Percentiles rank a stretch among this genome's conserved stretches.
phyloP scores from a whole-genome alignment of 2,329 filamentous ascomycete species.

The Fusarium circinatum region DNA sequence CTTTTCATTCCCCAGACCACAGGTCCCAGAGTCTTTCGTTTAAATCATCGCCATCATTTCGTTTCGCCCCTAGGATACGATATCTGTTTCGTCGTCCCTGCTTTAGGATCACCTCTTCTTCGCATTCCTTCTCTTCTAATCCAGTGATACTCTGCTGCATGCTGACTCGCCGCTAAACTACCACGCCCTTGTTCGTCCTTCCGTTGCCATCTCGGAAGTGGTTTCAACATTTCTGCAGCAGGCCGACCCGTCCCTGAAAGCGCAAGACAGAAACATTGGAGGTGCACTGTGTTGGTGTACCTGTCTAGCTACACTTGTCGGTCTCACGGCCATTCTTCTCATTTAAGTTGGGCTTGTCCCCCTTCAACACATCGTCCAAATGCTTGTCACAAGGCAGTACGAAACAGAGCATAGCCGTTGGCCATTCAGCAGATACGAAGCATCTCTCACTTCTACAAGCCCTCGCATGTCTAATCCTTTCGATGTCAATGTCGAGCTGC shows the following conservation, averaged over 20 bases:
- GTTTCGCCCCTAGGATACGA: not conserved
- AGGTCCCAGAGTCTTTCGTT: constrained; percentile 9
- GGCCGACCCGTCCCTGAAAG: constrained; percentile 27
- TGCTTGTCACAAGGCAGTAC: constrained; percentile 66
- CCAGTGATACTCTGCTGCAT: constrained; percentile 17
- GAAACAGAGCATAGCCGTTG: constrained; percentile 66
- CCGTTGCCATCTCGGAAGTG: constrained; percentile 32
- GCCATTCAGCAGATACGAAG: constrained; percentile 64
- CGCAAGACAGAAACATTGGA: constrained; percentile 21
- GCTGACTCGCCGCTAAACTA: constrained; percentile 4
- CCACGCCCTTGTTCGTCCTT: constrained; percentile 14
- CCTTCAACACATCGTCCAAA: constrained; percentile 31
- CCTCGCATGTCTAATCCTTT: constrained; percentile 69
- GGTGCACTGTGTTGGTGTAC: constrained; percentile 39
- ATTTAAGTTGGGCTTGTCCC: constrained; percentile 19
- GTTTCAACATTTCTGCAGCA: constrained; percentile 34
- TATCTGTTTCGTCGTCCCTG: not conserved
- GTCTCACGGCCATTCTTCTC: constrained; percentile 14
- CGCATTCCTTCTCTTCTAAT: constrained; percentile 21
- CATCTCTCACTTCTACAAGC: constrained; percentile 56
- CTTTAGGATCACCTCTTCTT: constrained; percentile 9
- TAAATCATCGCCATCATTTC: not conserved
- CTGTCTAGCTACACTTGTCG: constrained; percentile 13
- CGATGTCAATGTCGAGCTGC: constrained; percentile 56
- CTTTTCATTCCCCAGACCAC: constrained; percentile 3